Evolutionary conservation across 805 yeast species (phyloP).

Genomic region (Monosporozyma solicola): DNA sequence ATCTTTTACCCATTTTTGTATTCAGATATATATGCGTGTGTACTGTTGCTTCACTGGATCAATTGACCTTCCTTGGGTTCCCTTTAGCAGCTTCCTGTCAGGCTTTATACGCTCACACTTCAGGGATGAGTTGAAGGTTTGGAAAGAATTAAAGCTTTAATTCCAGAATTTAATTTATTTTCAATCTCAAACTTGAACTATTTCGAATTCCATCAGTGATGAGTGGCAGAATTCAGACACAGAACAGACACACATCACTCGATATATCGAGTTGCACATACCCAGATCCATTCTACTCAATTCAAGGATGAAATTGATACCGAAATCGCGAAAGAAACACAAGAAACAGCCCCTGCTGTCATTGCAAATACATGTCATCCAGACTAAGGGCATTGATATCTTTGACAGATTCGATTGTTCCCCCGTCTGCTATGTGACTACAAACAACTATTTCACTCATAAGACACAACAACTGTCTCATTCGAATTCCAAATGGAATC

Average conservation of each 20-base stretch:
- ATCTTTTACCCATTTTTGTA: conserved; percentile 28
- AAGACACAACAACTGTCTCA: conserved; percentile 18
- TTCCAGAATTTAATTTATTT: not conserved
- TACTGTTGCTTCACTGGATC: not conserved
- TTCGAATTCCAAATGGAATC: conserved; percentile 20
- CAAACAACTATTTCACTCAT: conserved; percentile 18
- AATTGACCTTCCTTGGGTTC: not conserved
- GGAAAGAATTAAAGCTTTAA: not conserved
- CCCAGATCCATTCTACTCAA: not conserved
- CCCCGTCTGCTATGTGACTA: conserved; percentile 24
- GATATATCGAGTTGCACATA: not conserved
- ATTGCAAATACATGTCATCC: conserved; percentile 16
- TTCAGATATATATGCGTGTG: not conserved
- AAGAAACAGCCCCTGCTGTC: conserved; percentile 9
- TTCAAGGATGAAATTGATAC: not conserved
- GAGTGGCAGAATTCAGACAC: not conserved
- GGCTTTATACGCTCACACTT: not conserved
- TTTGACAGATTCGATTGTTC: conserved; percentile 21
- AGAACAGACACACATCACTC: not conserved
- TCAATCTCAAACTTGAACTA: not conserved
- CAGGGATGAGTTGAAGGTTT: not conserved
- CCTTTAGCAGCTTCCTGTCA: not conserved
- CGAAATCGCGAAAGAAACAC: not conserved
- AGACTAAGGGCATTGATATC: conserved; percentile 18
- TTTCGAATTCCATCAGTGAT: not conserved